Evolutionary conservation across 2,329 filamentous ascomycete species (phyloP), one percentile per base, ranked within the genome.

Genomic region (Pseudogymnoascus sp.): DNA sequence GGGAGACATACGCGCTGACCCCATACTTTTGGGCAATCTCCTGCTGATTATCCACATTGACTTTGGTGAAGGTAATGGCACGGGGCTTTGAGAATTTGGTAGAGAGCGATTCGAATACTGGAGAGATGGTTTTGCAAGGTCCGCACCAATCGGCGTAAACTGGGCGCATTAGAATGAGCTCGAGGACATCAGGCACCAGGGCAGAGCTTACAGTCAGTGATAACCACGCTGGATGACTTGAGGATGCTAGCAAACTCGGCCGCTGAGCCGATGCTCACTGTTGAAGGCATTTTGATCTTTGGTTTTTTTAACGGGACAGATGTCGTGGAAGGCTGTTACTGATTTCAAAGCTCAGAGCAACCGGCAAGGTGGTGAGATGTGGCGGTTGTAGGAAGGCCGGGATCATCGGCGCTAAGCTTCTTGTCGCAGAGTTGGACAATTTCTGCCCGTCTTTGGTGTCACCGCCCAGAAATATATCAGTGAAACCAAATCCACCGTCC

Each of bases 121-220:
- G 93, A 60, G 90, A 90, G 68, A 97, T 96, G 74, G 88, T 85
- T 78, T 96, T 96, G 84, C 93, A 97, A 72, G 93, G 92, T 64
- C 88, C 89, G 76, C 92, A 97, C 90, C 91, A 96, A 78, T 96
- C 90, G 75, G 93, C 93, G 73, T 95, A 96, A 82, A 97, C 91
- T 96, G 71, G 60, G 70, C 40, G 11, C 42, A 62, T 65, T 68
- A 74, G 73, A 75, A 70, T 36, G 7, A 31, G 8, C n/a, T 45
- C 34, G 62, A 62, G 68, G 62, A 68, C 59, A 64, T 65, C 60
- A 67, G 64, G 47, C 45, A 54, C 47, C 31, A 69, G 63, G 71
- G 66, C 68, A 59, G 60, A 65, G 78, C 86, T 77, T 83, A 96
- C 92, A 97, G 79, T 97, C 95, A 71, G 91, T 85, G 66, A 99